Conservation (phyloP, 208 protist genomes). For the Histomonas meleagridis region DNA sequence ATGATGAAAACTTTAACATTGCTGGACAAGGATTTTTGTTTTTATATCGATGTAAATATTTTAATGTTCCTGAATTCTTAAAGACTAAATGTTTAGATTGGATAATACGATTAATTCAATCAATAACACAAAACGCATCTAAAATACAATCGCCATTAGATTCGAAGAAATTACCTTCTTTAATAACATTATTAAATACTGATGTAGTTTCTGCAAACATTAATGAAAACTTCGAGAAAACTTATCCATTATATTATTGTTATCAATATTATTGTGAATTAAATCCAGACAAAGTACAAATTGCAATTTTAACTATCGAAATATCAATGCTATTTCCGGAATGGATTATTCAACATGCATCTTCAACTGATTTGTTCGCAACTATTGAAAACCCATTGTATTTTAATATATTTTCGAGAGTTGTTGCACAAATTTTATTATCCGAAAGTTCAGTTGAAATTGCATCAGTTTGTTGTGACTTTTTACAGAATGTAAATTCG, state of each 20-base stretch:
- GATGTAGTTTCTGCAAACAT: background rate
- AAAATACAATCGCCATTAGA: background rate
- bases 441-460: background rate
- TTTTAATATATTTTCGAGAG: background rate
- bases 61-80: too few species aligned
- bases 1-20: background rate
- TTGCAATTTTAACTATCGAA: too few species aligned
- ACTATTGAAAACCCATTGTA: too few species aligned
- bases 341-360: too few species aligned
- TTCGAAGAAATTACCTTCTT: background rate
- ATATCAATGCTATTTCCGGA: too few species aligned
- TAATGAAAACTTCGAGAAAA: background rate
- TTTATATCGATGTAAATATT: background rate
- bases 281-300: too few species aligned
- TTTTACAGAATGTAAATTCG: background rate
- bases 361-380: too few species aligned
- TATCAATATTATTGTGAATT: background rate
- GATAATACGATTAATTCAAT: background rate
- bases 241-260: background rate
- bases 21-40: background rate
- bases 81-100: background rate
- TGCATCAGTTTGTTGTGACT: background rate
- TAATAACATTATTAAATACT: background rate
- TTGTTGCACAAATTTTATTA: background rate
- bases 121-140: background rate